These are phyloP conservation scores for Phellopilus nigrolimitatus DNA, from an alignment of 1,284 basidiomycete genomes.

Conservation along the genomic window DNA sequence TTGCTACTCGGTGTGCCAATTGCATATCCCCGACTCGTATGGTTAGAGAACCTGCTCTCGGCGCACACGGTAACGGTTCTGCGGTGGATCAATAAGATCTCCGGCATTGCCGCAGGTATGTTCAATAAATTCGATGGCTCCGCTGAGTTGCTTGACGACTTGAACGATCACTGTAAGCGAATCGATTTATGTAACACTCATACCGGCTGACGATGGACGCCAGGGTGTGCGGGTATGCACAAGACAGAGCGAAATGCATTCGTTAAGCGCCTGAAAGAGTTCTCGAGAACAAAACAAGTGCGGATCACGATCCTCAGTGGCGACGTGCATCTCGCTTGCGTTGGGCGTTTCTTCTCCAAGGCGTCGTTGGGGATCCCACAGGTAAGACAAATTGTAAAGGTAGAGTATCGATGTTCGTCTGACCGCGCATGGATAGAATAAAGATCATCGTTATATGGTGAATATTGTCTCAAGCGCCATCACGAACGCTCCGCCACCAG, in stretches of 20 bases:
- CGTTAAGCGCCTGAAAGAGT: constrained; percentile 30
- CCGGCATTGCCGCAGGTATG: constrained; percentile 22
- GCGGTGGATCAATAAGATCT: constrained; percentile 21
- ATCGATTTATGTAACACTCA: not conserved
- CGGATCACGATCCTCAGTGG: constrained; percentile 33
- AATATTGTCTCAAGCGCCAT: constrained; percentile 33
- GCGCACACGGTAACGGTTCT: constrained; percentile 20
- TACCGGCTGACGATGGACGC: not conserved
- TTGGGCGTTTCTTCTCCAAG: constrained; percentile 26
- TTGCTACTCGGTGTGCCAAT: constrained; percentile 32
- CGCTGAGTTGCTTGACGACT: constrained; percentile 35
- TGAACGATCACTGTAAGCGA: constrained; percentile 29
- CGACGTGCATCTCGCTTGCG: constrained; percentile 31
- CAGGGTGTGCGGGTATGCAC: constrained; percentile 32
- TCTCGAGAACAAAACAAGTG: constrained; percentile 27
- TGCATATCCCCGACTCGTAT: constrained; percentile 24
- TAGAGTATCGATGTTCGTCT: not conserved
- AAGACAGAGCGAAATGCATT: constrained; percentile 41
- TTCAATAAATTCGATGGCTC: constrained; percentile 31
- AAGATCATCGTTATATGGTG: constrained; percentile 33
- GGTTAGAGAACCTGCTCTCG: constrained; percentile 25
- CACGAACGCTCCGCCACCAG: constrained; percentile 36
- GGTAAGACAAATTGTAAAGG: constrained; percentile 14
- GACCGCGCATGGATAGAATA: constrained; percentile 21
- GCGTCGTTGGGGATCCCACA: constrained; percentile 25